These are phyloP conservation scores for Artemisia argyi DNA, from an alignment of 129 eudicot species.

Conservation along the genomic window DNA sequence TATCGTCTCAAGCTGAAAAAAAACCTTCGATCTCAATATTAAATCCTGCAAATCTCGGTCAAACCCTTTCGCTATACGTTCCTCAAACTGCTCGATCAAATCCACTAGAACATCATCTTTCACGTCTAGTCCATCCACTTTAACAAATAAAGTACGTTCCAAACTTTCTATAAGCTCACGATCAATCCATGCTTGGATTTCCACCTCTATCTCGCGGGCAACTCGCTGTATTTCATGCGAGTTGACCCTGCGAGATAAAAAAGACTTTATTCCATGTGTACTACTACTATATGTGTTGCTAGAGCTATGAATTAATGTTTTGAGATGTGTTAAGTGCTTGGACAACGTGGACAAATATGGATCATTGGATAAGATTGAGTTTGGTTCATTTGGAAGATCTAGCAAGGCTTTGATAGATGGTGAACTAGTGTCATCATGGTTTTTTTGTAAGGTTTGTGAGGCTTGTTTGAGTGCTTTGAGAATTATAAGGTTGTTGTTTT, in stretches of 20 bases:
- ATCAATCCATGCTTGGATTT: slow-evolving; percentile 76
- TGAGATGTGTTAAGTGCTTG: slow-evolving; percentile 52
- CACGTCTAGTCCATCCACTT: background rate
- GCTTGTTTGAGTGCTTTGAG: slow-evolving; percentile 62
- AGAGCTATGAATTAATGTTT: slow-evolving; percentile 35
- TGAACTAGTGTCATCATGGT: slow-evolving; percentile 35
- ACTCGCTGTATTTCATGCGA: slow-evolving; percentile 63
- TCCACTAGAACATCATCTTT: slow-evolving; percentile 34
- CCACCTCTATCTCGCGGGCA: slow-evolving; percentile 62
- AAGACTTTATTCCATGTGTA: slow-evolving; percentile 49
- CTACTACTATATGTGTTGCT: slow-evolving; percentile 26
- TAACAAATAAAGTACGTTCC: slow-evolving; percentile 30
- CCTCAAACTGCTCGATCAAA: slow-evolving; percentile 34
- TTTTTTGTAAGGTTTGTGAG: slow-evolving; percentile 47
- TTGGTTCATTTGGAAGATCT: slow-evolving; percentile 58
- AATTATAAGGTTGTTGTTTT: slow-evolving; percentile 38
- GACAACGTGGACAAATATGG: slow-evolving; percentile 53
- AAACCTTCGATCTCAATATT: slow-evolving; percentile 59
- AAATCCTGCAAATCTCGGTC: slow-evolving; percentile 59
- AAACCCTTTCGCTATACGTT: slow-evolving; percentile 56
- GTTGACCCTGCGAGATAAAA: slow-evolving; percentile 48
- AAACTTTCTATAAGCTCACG: slow-evolving; percentile 56
- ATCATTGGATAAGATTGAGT: slow-evolving; percentile 55
- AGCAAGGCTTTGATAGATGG: slow-evolving; percentile 70
- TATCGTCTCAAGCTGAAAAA: slow-evolving; percentile 44